Conservation (phyloP, 352 stramenopile species). For the Pythium graminicola region DNA sequence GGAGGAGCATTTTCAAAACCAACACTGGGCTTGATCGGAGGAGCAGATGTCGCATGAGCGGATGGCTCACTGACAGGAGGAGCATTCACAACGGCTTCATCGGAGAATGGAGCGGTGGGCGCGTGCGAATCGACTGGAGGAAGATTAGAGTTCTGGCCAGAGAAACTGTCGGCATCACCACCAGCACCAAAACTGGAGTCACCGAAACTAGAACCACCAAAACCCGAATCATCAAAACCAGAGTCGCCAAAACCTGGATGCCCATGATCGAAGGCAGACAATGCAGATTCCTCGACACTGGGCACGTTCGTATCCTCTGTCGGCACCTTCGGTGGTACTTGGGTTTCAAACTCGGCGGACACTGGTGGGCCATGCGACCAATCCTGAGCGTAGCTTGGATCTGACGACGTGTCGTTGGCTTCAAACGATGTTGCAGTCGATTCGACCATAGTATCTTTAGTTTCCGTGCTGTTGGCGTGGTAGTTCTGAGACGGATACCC, state of each 20-base stretch:
- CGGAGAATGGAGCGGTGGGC: not conserved
- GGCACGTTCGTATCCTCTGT: not conserved
- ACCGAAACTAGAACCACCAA: too few species aligned
- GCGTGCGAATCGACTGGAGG: not conserved
- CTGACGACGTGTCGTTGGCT: not conserved
- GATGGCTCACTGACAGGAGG: not conserved
- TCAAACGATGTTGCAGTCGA: not conserved
- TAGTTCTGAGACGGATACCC: not conserved
- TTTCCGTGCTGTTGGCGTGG: not conserved
- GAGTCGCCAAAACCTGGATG: not conserved
- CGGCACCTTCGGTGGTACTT: not conserved
- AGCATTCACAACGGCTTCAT: not conserved
- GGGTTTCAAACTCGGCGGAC: not conserved
- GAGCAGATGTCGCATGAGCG: not conserved
- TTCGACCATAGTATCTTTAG: not conserved
- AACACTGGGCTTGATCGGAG: not conserved
- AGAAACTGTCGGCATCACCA: constrained; percentile 8
- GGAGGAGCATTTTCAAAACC: too few species aligned
- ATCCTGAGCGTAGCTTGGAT: not conserved
- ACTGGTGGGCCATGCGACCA: not conserved
- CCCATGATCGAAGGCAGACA: not conserved
- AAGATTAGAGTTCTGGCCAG: not conserved
- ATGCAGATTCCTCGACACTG: not conserved
- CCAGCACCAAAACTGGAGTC: not conserved
- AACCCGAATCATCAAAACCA: too few species aligned